These are phyloP conservation scores for Colletotrichum sp. DNA, from an alignment of 2,329 filamentous ascomycete genomes.

Conservation along the genomic window DNA sequence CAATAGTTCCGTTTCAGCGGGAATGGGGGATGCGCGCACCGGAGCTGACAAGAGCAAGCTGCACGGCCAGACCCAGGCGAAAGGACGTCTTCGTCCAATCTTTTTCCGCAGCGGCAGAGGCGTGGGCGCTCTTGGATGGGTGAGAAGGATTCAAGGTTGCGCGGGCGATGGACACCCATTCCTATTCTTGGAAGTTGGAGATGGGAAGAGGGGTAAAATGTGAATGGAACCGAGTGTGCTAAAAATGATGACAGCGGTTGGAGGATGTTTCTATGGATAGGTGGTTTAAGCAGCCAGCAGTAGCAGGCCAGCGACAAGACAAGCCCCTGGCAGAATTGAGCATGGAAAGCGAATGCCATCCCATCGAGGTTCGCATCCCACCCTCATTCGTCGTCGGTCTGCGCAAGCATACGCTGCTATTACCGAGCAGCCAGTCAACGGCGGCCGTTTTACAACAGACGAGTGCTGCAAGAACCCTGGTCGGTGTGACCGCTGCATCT, in stretches of 20 bases:
- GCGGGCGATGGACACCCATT: background rate
- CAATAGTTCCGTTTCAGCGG: constrained; percentile 15
- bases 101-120: background rate
- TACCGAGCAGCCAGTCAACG: background rate
- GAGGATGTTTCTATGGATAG: background rate
- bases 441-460: background rate
- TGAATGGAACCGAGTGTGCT: background rate
- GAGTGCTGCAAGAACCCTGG: background rate
- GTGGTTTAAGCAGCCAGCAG: background rate
- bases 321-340: background rate
- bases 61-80: background rate
- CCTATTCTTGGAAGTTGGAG: constrained; percentile 9
- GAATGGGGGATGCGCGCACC: background rate
- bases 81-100: background rate
- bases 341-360: background rate
- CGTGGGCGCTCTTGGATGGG: background rate
- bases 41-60: background rate
- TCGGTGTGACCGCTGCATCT: background rate
- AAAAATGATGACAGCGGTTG: background rate
- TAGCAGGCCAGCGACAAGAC: background rate
- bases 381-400: background rate
- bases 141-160: background rate
- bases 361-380: background rate
- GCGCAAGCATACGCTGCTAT: background rate
- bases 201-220: constrained; percentile 6